Percentiles rank a stretch among this genome's conserved stretches.
phyloP scores from a whole-genome alignment of 75 land plant species.

The Pinus taeda region DNA sequence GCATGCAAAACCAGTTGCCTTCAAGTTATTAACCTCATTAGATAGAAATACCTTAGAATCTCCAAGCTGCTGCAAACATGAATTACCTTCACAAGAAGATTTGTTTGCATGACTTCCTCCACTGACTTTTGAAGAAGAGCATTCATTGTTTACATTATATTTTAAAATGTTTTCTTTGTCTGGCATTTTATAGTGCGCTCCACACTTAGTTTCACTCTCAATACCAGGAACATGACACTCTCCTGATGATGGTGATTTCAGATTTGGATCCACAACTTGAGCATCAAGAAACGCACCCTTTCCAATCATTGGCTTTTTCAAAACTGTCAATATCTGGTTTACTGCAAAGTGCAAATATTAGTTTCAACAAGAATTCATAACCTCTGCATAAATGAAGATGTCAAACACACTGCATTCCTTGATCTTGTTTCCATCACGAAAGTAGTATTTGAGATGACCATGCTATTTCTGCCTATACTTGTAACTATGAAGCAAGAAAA shows the following conservation, averaged over 20 bases:
- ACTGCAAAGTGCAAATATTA: not conserved
- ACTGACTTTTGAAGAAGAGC: too few relatives aligned
- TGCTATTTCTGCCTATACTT: not conserved
- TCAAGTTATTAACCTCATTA: not conserved
- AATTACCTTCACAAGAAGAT: too few relatives aligned
- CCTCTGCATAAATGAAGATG: too few relatives aligned
- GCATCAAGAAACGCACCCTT: not conserved
- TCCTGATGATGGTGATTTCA: not conserved
- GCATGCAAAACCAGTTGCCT: not conserved
- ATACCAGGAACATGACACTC: not conserved
- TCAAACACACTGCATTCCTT: not conserved
- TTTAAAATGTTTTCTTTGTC: too few relatives aligned
- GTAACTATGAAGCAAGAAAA: not conserved
- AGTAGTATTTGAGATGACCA: not conserved
- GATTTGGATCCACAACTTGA: not conserved
- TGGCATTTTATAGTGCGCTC: too few relatives aligned
- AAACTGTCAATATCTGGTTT: slow-evolving; percentile 6
- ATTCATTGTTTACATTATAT: too few relatives aligned
- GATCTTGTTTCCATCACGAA: not conserved
- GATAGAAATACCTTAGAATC: not conserved
- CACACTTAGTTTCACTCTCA: too few relatives aligned
- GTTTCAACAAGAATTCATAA: too few relatives aligned
- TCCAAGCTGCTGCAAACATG: too few relatives aligned
- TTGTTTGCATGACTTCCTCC: too few relatives aligned
- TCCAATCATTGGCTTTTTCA: not conserved